A percentile compares a stretch with the other conserved stretches of the same genome.
phyloP scores from a whole-genome alignment of 2,329 filamentous ascomycete genomes.

The Microdochium bolleyi region DNA sequence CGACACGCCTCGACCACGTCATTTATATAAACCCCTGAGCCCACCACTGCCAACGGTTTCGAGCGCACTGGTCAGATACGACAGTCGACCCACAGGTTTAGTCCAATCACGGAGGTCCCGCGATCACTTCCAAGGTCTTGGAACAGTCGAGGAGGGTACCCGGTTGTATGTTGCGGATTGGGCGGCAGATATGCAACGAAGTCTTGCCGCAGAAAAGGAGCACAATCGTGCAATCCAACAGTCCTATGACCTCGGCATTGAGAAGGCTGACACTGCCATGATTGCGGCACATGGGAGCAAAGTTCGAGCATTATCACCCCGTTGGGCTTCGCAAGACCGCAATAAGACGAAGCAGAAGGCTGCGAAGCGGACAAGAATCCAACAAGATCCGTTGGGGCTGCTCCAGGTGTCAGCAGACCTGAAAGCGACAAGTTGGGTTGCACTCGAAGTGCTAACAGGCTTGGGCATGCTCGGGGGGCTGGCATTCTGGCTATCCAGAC shows the following conservation, averaged over 20 bases:
- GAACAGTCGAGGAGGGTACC: conserved; percentile 38
- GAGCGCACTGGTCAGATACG: conserved; percentile 2
- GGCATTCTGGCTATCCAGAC: conserved; percentile 48
- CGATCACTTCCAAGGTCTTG: conserved; percentile 20
- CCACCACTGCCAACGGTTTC: conserved; percentile 5
- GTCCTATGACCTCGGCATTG: conserved; percentile 31
- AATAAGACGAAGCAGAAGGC: neutral
- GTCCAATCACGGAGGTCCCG: conserved; percentile 34
- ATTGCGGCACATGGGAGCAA: neutral
- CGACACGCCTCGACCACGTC: conserved; percentile 13
- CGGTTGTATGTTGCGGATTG: conserved; percentile 68
- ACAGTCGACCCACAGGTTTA: conserved; percentile 5
- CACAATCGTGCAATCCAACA: conserved; percentile 64
- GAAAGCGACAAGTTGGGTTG: conserved; percentile 54
- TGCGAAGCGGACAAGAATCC: conserved; percentile 15
- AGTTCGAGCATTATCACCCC: neutral
- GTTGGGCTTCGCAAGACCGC: neutral
- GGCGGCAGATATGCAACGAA: conserved; percentile 74
- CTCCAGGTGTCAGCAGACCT: conserved; percentile 62
- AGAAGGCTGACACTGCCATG: neutral
- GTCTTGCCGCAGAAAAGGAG: conserved; percentile 64
- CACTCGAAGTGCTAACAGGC: conserved; percentile 67
- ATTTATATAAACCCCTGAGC: conserved; percentile 27
- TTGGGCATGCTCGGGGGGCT: conserved; percentile 68
- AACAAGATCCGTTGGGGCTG: conserved; percentile 73